These are phyloP conservation scores for Syzygium grande DNA, from an alignment of 345 rosid genomes.

Conservation along the genomic window DNA sequence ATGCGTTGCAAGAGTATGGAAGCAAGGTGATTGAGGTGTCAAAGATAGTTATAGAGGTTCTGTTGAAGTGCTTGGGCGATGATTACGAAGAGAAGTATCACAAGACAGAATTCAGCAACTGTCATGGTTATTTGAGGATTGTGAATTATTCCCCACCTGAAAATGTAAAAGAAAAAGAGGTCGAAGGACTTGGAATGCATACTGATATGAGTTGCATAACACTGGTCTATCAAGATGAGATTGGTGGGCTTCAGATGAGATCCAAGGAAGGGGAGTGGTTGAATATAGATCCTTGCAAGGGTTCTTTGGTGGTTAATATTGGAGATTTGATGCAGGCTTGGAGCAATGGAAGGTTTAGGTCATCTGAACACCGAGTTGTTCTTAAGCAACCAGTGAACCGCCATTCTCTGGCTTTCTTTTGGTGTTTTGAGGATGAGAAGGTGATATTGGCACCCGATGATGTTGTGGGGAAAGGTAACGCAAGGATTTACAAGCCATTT, in stretches of 20 bases:
- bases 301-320: constrained; percentile 55
- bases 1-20: constrained; percentile 51
- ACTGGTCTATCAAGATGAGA: constrained; percentile 59
- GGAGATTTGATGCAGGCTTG: constrained; percentile 84
- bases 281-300: constrained; percentile 37
- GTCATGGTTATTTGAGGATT: constrained; percentile 63
- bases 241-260: constrained; percentile 75
- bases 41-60: constrained; percentile 31
- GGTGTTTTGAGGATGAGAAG: constrained; percentile 67
- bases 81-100: constrained; percentile 22
- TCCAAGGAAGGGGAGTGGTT: constrained; percentile 48
- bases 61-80: constrained; percentile 40
- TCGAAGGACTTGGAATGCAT: constrained; percentile 77
- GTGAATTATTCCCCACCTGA: constrained; percentile 51
- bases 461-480: constrained; percentile 35
- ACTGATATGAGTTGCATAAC: constrained; percentile 87
- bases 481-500: constrained; percentile 40
- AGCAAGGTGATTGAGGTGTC: constrained; percentile 45
- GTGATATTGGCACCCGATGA: constrained; percentile 48
- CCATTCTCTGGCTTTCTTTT: constrained; percentile 59
- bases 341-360: constrained; percentile 64
- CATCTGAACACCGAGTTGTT: constrained; percentile 68
- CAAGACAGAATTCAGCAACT: constrained; percentile 36
- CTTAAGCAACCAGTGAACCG: constrained; percentile 33
- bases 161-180: constrained; percentile 23